Evolutionary conservation across 1,284 basidiomycete genomes (phyloP), one percentile per base, ranked within the genome.

Genomic region (Naganishia cerealis): DNA sequence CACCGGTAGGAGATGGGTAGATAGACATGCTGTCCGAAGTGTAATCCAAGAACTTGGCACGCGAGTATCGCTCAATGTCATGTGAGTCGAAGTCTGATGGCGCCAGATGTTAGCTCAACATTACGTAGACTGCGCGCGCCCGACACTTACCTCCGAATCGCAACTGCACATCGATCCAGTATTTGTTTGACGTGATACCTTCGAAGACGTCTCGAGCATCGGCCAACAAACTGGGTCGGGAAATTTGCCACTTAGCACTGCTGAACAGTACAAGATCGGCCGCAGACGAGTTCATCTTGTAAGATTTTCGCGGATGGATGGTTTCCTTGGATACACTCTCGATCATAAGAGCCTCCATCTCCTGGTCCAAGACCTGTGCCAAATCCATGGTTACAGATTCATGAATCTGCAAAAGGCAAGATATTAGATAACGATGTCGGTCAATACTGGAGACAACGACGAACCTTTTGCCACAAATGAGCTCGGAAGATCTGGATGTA

Each of bases 251-350:
- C 87, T 94, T 94, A 83, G 94, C 92, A 2, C 91, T 90, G 29
- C 94, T 96, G 86, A 99, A 99, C 63, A 99, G 85, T 42, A 99
- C 85, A 75, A 99, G 94, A 78, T 99, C 96, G 67, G 95, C 95
- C 48, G 84, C 84, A n/a, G 83, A 86, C 13, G 94, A 96, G 82
- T 98, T 99, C 93, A 99, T 97, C 86, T 98, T 97, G 87, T 99
- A 99, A 85, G 92, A 96, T 85, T 69, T 67, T 72, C 70, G 67
- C 36, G 53, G 52, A 70, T 92, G 95, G 73, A 99, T 98, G 0
- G 95, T 98, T 82, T 99, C 95, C 83, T 99, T 99, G 81, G 99
- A 96, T 1, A 99, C 96, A 0, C 94, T 98, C 84, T 99, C 96
- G 76, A 99, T 99, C 75, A 97, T 94, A 6, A 99, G 83, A 0